These are phyloP conservation scores for Rhynchosporium secalis DNA, from an alignment of 2,329 filamentous ascomycete genomes.

Conservation along the genomic window DNA sequence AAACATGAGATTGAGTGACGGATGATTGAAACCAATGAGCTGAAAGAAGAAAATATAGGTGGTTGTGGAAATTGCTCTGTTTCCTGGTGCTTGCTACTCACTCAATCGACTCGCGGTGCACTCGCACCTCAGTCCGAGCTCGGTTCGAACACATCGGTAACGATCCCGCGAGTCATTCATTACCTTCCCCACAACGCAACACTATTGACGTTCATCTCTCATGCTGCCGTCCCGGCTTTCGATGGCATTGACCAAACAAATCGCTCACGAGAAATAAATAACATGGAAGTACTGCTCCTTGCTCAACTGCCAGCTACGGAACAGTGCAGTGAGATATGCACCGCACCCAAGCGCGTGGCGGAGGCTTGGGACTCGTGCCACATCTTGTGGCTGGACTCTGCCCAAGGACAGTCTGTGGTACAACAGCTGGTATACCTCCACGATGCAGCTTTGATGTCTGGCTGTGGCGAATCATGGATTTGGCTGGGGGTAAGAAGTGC, in stretches of 20 bases:
- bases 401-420: slow-evolving; percentile 1
- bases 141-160: not conserved
- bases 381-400: not conserved
- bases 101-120: not conserved
- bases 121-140: not conserved
- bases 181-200: slow-evolving; percentile 12
- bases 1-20: slow-evolving; percentile 9
- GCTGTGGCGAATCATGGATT: slow-evolving; percentile 16
- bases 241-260: slow-evolving; percentile 21
- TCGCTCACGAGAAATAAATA: slow-evolving; percentile 15
- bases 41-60: slow-evolving; percentile 1
- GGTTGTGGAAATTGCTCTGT: slow-evolving; percentile 16
- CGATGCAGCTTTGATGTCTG: slow-evolving; percentile 4
- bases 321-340: slow-evolving; percentile 11
- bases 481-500: slow-evolving; percentile 3
- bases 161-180: slow-evolving; percentile 11
- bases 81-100: too few relatives aligned
- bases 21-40: not conserved
- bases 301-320: slow-evolving; percentile 3
- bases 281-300: not conserved
- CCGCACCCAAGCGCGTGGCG: slow-evolving; percentile 23
- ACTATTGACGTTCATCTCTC: slow-evolving; percentile 16
- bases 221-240: not conserved
- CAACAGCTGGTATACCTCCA: slow-evolving; percentile 9
- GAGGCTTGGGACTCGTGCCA: slow-evolving; percentile 14